phyloP scores from a whole-genome alignment of 2,329 filamentous ascomycete species.

The Aspergillus sergii region DNA sequence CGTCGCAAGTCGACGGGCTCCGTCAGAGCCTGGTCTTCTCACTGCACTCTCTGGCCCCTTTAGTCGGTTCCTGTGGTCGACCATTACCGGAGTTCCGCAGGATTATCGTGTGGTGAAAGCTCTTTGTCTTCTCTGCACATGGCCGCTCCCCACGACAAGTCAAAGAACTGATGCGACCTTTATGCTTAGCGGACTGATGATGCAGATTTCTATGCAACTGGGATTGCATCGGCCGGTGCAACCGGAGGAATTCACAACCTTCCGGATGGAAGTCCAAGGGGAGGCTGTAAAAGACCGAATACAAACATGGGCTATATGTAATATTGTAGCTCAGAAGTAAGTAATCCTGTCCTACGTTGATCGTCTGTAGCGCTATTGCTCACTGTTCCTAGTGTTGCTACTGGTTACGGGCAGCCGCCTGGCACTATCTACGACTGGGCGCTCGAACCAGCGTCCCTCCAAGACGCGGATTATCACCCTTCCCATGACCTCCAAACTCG shows the following conservation, averaged over 20 bases:
- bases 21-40: conserved; percentile 56
- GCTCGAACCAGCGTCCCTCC: conserved; percentile 48
- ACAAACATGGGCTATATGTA: conserved; percentile 68
- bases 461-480: conserved; percentile 49
- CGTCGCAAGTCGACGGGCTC: conserved; percentile 62
- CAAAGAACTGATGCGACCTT: conserved; percentile 65
- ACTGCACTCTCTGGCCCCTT: conserved; percentile 53
- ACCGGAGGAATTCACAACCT: conserved; percentile 56
- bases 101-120: conserved; percentile 66
- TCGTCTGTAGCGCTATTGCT: conserved; percentile 1
- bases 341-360: conserved; percentile 18
- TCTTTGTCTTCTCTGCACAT: conserved; percentile 63
- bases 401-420: conserved; percentile 65
- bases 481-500: conserved; percentile 54
- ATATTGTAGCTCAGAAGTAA: conserved; percentile 67
- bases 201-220: conserved; percentile 66
- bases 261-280: conserved; percentile 55
- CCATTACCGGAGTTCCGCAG: conserved; percentile 60
- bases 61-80: conserved; percentile 61
- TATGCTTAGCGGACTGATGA: conserved; percentile 66
- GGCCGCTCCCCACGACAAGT: conserved; percentile 64
- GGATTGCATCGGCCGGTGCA: conserved; percentile 65
- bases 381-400: conserved; percentile 55
- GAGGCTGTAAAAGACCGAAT: conserved; percentile 65
- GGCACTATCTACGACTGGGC: conserved; percentile 63